Conservation (phyloP, 2,329 filamentous ascomycete species). For the Scytalidium lignicola region DNA sequence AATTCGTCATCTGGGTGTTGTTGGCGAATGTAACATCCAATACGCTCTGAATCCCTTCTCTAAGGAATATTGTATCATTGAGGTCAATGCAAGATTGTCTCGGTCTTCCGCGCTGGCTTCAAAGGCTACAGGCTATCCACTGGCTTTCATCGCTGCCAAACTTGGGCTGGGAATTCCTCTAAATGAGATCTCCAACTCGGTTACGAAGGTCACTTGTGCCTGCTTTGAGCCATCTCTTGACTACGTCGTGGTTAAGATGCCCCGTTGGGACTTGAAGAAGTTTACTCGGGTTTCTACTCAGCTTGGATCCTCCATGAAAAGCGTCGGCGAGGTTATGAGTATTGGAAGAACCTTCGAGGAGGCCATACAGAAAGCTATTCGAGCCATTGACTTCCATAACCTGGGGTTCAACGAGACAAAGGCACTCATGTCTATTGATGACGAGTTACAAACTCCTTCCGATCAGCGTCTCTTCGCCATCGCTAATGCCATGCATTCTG, state of each 20-base stretch:
- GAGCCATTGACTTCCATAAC: conserved; percentile 91
- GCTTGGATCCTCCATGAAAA: conserved; percentile 98
- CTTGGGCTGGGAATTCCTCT: conserved; percentile 89
- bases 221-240: conserved; percentile 98
- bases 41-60: conserved; percentile 96
- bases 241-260: conserved; percentile 98
- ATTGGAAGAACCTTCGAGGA: conserved; percentile 97
- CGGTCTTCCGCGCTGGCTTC: conserved; percentile 93
- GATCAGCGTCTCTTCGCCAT: conserved; percentile 97
- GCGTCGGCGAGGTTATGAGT: conserved; percentile 98
- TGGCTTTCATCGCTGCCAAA: conserved; percentile 96
- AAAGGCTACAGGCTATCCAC: conserved; percentile 92
- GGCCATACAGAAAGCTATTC: conserved; percentile 96
- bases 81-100: conserved; percentile 95
- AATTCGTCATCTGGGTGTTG: conserved; percentile 92
- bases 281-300: conserved; percentile 95
- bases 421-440: conserved; percentile 91
- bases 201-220: conserved; percentile 91
- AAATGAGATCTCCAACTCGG: conserved; percentile 93
- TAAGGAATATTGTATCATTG: conserved; percentile 96
- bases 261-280: conserved; percentile 98
- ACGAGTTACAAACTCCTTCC: conserved; percentile 93
- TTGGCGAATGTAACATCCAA: conserved; percentile 98
- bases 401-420: conserved; percentile 89
- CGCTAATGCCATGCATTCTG: conserved; percentile 92